These are phyloP conservation scores for Pisolithus orientalis DNA, from an alignment of 768 basidiomycete genomes.

Conservation along the genomic window DNA sequence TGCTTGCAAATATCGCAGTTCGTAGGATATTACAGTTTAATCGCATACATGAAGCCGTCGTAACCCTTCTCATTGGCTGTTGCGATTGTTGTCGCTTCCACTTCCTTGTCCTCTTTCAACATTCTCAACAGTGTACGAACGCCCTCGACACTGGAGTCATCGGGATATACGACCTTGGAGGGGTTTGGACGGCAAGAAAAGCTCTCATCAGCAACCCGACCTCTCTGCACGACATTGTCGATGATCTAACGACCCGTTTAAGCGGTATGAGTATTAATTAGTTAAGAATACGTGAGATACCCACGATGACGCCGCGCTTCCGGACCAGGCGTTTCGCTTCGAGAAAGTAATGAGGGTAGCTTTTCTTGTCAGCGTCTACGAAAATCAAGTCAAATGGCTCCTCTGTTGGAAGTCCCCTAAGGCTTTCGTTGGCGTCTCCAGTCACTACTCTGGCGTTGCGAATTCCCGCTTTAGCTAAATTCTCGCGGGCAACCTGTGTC, in stretches of 20 bases:
- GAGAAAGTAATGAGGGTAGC: conserved; percentile 48
- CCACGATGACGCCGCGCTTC: conserved; percentile 55
- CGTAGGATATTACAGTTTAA: conserved; percentile 5
- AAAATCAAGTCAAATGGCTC: conserved; percentile 60
- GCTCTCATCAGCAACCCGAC: conserved; percentile 38
- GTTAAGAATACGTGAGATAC: conserved; percentile 12
- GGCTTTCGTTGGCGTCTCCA: conserved; percentile 46
- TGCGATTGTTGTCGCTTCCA: conserved; percentile 45
- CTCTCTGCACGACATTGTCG: conserved; percentile 54
- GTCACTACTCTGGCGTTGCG: conserved; percentile 43
- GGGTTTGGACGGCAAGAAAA: conserved; percentile 19
- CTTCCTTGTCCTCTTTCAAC: conserved; percentile 44
- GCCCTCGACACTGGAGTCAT: conserved; percentile 35
- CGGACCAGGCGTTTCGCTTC: conserved; percentile 56
- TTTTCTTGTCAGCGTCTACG: conserved; percentile 66
- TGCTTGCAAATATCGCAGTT: too few species aligned
- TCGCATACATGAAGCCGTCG: conserved; percentile 47
- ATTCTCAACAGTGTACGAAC: conserved; percentile 39
- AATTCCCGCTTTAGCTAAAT: conserved; percentile 50
- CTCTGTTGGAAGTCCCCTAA: conserved; percentile 41
- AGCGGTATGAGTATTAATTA: not conserved
- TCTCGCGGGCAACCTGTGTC: conserved; percentile 49
- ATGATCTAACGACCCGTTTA: conserved; percentile 36
- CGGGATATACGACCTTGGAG: too few species aligned
- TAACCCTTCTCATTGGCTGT: conserved; percentile 49